Base-by-base conservation (phyloP, 1,284 basidiomycete genomes). In the Malassezia pachydermatis region DNA sequence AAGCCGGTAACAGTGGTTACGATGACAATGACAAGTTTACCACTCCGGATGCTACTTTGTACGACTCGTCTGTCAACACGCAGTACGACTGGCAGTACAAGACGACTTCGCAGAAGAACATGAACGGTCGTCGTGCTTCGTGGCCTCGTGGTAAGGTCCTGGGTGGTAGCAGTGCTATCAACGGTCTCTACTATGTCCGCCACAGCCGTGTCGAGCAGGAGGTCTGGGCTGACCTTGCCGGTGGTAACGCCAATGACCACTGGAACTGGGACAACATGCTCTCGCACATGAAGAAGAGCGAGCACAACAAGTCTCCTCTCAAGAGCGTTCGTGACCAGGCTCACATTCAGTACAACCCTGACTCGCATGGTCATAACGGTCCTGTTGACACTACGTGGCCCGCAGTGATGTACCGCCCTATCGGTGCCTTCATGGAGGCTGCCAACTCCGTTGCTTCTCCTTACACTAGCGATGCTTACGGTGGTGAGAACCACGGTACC, bases 141-240 rank as follows among this genome's bases (percentile, higher is more conserved):
- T 63, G 62, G 39, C 67, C 75, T 43, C 65, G 72, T 6, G 77
- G 76, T 1, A 73, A 72, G 32, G 73, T 65, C 0, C 61, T 77
- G 5, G 77, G 77, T 6, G 77, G 77, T 0, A 73, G 71, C 0
- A 74, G 74, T 5, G 71, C 73, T 10, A 75, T 78, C 49, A 79
- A 78, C 54, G 68, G 60, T 33, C 42, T 64, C 35, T 64, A 64
- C 54, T 62, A 64, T 22, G 62, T 64, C 13, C 55, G 57, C 6
- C 62, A 25, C 64, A 74, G 65, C 46, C 74, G 39, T 42, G 42
- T 37, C 30, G 60, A 64, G 29, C 54, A 58, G 25, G 54, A 64
- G 30, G 48, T 54, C 10, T 64, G 60, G 64, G 60, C 51, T 7
- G 35, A 53, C 19, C 48, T 63, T 9, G 53, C 54, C 7, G 55